Evolutionary conservation across 352 stramenopile species (phyloP).

Genomic region (Phytophthora pistaciae): DNA sequence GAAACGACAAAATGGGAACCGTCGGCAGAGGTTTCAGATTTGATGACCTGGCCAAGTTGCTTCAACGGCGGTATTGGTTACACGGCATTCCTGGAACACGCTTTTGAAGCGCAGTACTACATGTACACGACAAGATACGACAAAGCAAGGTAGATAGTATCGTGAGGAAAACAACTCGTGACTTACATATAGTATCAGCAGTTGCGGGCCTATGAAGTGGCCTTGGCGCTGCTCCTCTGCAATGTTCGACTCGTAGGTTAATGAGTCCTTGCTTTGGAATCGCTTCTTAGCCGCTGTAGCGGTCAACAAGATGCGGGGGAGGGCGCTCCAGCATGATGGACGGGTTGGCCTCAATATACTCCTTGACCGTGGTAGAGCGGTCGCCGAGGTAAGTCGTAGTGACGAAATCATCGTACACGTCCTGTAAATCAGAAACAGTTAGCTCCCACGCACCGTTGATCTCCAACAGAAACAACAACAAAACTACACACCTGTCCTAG

Average conservation of each 20-base stretch:
- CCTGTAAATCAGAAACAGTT: constrained; percentile 21
- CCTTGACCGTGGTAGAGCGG: constrained; percentile 85
- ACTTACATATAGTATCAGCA: no score
- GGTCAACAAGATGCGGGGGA: constrained; percentile 72
- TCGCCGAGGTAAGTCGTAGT: constrained; percentile 93
- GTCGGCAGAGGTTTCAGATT: constrained; percentile 27
- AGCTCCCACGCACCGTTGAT: neutral
- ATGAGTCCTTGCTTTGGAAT: neutral
- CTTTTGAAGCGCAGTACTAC: no score
- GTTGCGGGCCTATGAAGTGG: no score
- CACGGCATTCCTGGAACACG: neutral
- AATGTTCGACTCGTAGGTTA: no score
- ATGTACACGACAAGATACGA: no score
- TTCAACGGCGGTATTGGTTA: neutral
- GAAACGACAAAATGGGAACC: constrained; percentile 32
- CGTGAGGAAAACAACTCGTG: no score
- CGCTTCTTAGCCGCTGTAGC: constrained; percentile 76
- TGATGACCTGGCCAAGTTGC: neutral
- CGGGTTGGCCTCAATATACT: constrained; percentile 86
- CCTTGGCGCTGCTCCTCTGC: no score
- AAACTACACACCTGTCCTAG: constrained; percentile 52
- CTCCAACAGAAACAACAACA: neutral
- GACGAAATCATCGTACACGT: constrained; percentile 86
- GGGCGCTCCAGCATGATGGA: constrained; percentile 86
- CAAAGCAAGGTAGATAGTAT: no score